Evolutionary conservation across 164 flowering plant species (phyloP).

Genomic region (Stephania yunnanensis): DNA sequence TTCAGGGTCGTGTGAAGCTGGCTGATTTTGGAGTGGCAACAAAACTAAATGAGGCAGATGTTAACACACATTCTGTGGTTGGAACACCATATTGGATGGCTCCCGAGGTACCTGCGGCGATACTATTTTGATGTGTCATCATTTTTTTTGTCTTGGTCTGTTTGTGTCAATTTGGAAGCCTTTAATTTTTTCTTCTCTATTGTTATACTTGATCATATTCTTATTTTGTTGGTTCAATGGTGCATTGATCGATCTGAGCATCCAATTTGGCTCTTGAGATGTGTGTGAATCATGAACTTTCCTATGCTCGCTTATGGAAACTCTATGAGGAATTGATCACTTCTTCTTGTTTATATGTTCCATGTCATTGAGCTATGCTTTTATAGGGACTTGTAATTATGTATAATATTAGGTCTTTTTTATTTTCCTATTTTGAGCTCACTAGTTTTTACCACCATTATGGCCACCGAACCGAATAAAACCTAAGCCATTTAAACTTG

Average conservation of each 20-base stretch:
- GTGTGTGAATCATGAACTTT: too few species aligned
- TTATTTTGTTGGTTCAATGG: too few species aligned
- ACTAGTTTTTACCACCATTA: neutral
- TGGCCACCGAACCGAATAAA: neutral
- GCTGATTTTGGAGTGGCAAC: slow-evolving; percentile 99
- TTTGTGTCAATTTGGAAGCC: neutral
- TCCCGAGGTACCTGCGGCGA: slow-evolving; percentile 69
- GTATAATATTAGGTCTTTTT: neutral
- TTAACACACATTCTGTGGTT: slow-evolving; percentile 95
- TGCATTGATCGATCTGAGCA: too few species aligned
- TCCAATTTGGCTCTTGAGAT: too few species aligned
- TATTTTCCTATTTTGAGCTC: neutral
- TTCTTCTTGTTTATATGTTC: neutral
- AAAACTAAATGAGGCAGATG: slow-evolving; percentile 96
- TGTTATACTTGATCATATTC: neutral
- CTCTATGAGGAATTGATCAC: neutral
- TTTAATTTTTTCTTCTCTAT: neutral
- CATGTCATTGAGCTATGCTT: neutral
- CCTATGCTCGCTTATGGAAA: too few species aligned
- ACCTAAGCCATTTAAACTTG: neutral
- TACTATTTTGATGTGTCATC: neutral
- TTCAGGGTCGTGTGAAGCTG: slow-evolving; percentile 97
- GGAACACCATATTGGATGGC: slow-evolving; percentile 99
- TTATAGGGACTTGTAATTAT: neutral
- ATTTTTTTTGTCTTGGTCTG: neutral